phyloP scores from a whole-genome alignment of 352 stramenopile species.

The Phytopythium boreale region DNA sequence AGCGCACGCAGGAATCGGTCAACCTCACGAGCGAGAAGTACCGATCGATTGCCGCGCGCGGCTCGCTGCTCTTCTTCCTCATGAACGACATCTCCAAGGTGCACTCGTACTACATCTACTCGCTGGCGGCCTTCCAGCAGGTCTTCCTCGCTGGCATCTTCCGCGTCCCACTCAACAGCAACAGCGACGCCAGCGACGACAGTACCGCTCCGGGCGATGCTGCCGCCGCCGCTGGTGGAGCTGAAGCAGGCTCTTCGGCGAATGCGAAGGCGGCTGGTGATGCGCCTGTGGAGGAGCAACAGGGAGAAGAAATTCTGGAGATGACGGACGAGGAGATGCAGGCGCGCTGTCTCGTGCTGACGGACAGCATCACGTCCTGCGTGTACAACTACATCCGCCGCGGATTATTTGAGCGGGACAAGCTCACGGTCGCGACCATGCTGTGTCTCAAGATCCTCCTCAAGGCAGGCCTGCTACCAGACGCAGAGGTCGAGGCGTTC shows the following conservation, averaged over 20 bases:
- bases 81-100: slow-evolving; percentile 98
- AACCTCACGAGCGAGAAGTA: slow-evolving; percentile 95
- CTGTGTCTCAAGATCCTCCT: slow-evolving; percentile 93
- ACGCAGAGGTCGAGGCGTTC: slow-evolving; percentile 90
- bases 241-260: slow-evolving; percentile 12
- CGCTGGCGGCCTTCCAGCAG: slow-evolving; percentile 93
- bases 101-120: slow-evolving; percentile 98
- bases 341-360: slow-evolving; percentile 78
- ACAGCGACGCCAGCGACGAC: slow-evolving; percentile 8
- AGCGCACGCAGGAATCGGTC: slow-evolving; percentile 91
- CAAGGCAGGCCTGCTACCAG: slow-evolving; percentile 79
- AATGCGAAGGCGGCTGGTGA: slow-evolving; percentile 5
- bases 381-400: slow-evolving; percentile 96
- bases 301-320: slow-evolving; percentile 40
- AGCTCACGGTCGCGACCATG: slow-evolving; percentile 94
- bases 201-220: slow-evolving; percentile 14
- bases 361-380: slow-evolving; percentile 92
- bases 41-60: slow-evolving; percentile 90
- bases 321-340: slow-evolving; percentile 90
- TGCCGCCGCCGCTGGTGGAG: slow-evolving; percentile 19
- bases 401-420: slow-evolving; percentile 94
- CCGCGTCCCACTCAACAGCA: slow-evolving; percentile 60
- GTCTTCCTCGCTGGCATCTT: slow-evolving; percentile 96
- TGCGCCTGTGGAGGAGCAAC: slow-evolving; percentile 12
- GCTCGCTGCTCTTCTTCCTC: slow-evolving; percentile 94